Evolutionary conservation across 805 yeast species (phyloP).

Genomic region (Hanseniaspora vineae): DNA sequence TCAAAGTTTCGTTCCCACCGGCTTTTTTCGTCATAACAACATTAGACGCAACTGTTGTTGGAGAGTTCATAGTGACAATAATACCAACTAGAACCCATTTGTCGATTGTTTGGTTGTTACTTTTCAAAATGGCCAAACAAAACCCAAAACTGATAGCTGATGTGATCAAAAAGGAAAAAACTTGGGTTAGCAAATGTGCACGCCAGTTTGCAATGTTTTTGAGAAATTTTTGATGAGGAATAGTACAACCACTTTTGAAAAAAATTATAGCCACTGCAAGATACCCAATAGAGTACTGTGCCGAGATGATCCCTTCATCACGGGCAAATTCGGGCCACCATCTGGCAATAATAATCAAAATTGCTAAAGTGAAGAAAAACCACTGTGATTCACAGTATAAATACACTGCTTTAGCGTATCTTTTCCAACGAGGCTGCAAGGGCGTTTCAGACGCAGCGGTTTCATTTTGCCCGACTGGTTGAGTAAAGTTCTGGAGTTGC

Average conservation of each 20-base stretch:
- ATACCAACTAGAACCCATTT: slow-evolving; percentile 73
- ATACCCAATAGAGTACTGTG: slow-evolving; percentile 67
- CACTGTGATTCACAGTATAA: slow-evolving; percentile 34
- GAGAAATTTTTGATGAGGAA: slow-evolving; percentile 49
- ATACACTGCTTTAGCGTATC: slow-evolving; percentile 5
- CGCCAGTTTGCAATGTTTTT: slow-evolving; percentile 66
- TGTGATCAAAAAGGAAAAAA: slow-evolving; percentile 60
- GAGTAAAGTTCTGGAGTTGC: background rate
- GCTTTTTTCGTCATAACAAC: slow-evolving; percentile 87
- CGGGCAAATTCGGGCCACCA: slow-evolving; percentile 75
- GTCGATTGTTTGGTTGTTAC: slow-evolving; percentile 47
- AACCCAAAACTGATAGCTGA: slow-evolving; percentile 62
- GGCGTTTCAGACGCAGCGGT: slow-evolving; percentile 5
- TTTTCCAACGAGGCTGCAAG: slow-evolving; percentile 8
- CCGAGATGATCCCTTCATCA: slow-evolving; percentile 64
- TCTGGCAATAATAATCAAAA: slow-evolving; percentile 61
- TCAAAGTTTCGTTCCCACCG: slow-evolving; percentile 66
- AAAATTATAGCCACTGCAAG: slow-evolving; percentile 83
- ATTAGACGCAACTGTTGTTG: slow-evolving; percentile 85
- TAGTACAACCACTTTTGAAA: slow-evolving; percentile 67
- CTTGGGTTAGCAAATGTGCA: slow-evolving; percentile 60
- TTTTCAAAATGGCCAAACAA: slow-evolving; percentile 48
- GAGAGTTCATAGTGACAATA: slow-evolving; percentile 74
- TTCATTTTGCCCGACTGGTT: slow-evolving; percentile 8
- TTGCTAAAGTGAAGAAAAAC: slow-evolving; percentile 64